phyloP scores from a whole-genome alignment of 495 filamentous ascomycete genomes.

The Clavariopsis aquatica region DNA sequence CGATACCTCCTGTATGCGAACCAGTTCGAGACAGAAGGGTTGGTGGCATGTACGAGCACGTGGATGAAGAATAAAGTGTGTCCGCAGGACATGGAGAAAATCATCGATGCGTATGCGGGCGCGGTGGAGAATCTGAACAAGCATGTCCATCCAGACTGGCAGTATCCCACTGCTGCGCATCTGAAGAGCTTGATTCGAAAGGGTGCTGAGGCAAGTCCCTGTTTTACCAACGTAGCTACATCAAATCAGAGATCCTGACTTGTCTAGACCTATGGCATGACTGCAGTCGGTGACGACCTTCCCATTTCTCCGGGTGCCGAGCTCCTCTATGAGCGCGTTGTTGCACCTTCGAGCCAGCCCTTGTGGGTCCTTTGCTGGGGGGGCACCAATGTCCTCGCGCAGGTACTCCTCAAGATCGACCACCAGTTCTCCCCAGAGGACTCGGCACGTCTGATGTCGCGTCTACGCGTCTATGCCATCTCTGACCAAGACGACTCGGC shows the following conservation, averaged over 20 bases:
- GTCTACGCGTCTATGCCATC: slow-evolving; percentile 52
- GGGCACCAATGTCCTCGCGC: slow-evolving; percentile 52
- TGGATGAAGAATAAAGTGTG: slow-evolving; percentile 44
- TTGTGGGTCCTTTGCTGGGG: slow-evolving; percentile 54
- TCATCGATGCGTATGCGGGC: slow-evolving; percentile 48
- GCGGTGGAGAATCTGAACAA: slow-evolving; percentile 49
- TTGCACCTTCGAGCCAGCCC: slow-evolving; percentile 42
- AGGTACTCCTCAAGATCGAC: slow-evolving; percentile 46
- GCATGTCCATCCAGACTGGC: slow-evolving; percentile 45
- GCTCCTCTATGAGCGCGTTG: slow-evolving; percentile 45
- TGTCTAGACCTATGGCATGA: slow-evolving; percentile 31
- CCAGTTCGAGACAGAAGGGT: slow-evolving; percentile 48
- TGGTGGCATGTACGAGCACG: slow-evolving; percentile 49
- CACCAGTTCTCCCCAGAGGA: slow-evolving; percentile 39
- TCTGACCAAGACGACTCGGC: slow-evolving; percentile 56
- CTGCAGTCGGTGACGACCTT: slow-evolving; percentile 26
- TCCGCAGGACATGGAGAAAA: slow-evolving; percentile 46
- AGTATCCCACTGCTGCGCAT: slow-evolving; percentile 44
- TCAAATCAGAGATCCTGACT: too few species aligned
- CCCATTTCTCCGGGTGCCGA: slow-evolving; percentile 40
- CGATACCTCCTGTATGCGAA: slow-evolving; percentile 51
- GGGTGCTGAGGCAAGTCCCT: slow-evolving; percentile 36
- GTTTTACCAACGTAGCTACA: too few species aligned
- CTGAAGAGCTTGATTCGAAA: slow-evolving; percentile 41
- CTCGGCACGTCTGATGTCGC: slow-evolving; percentile 42